phyloP scores from a whole-genome alignment of 148 eudicot genomes.

The Vaccinium corymbosum region DNA sequence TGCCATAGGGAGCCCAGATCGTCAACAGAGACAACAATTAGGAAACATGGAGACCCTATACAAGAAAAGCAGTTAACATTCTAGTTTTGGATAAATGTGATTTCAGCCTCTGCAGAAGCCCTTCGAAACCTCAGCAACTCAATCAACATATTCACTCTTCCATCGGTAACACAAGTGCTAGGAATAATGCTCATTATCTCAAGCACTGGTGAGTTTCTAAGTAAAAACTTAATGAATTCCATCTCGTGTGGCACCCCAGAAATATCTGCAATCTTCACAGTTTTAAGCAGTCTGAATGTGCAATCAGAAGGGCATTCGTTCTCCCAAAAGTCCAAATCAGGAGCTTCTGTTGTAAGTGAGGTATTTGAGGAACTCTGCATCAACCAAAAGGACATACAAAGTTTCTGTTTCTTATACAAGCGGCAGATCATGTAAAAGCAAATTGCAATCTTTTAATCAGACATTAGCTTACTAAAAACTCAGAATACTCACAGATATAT shows the following conservation, averaged over 20 bases:
- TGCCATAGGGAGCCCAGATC: background rate
- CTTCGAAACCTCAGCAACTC: constrained; percentile 71
- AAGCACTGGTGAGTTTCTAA: constrained; percentile 60
- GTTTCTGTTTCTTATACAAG: background rate
- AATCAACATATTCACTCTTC: constrained; percentile 53
- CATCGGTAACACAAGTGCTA: constrained; percentile 47
- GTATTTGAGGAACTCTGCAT: constrained; percentile 73
- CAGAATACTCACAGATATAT: constrained; percentile 70
- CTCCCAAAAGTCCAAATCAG: constrained; percentile 66
- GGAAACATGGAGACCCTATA: background rate
- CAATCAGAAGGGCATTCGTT: constrained; percentile 43
- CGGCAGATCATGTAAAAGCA: background rate
- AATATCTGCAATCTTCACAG: constrained; percentile 67
- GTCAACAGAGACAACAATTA: background rate
- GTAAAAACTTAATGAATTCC: constrained; percentile 64
- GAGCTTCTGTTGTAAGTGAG: constrained; percentile 35
- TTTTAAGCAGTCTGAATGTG: constrained; percentile 50
- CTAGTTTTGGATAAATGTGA: constrained; percentile 52
- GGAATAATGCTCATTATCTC: constrained; percentile 61
- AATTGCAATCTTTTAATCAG: background rate
- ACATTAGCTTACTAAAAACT: background rate
- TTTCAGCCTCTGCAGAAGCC: constrained; percentile 76
- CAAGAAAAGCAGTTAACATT: background rate
- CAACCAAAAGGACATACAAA: constrained; percentile 1
- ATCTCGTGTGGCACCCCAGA: constrained; percentile 77